phyloP scores from a whole-genome alignment of 106 monocot species.

The Acorus calamus region DNA sequence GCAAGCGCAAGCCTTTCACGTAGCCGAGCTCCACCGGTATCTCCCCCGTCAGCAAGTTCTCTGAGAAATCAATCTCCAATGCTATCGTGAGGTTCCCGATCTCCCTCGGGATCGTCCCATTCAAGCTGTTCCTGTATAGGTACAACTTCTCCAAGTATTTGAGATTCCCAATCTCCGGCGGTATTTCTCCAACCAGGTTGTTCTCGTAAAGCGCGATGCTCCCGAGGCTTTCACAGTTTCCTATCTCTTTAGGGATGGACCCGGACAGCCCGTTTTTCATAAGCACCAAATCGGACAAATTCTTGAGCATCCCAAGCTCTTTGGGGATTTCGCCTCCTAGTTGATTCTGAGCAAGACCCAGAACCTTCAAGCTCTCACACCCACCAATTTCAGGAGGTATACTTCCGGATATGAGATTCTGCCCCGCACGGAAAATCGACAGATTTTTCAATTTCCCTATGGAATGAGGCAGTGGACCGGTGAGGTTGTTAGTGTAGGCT shows the following conservation, averaged over 20 bases:
- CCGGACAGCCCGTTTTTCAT: constrained; percentile 66
- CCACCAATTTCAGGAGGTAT: constrained; percentile 64
- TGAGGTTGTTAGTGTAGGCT: constrained; percentile 72
- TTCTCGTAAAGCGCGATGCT: constrained; percentile 83
- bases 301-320: constrained; percentile 47
- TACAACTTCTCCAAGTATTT: constrained; percentile 44
- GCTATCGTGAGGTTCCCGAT: constrained; percentile 53
- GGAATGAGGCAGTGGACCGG: constrained; percentile 50
- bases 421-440: constrained; percentile 46
- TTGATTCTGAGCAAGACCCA: constrained; percentile 88
- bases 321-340: constrained; percentile 54
- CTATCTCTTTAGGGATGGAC: constrained; percentile 55
- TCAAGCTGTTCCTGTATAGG: constrained; percentile 81
- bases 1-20: constrained; percentile 41
- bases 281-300: constrained; percentile 54
- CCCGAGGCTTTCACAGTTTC: constrained; percentile 51
- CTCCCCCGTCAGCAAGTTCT: constrained; percentile 60
- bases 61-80: constrained; percentile 82
- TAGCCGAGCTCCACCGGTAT: constrained; percentile 61
- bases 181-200: constrained; percentile 60
- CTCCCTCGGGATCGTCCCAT: constrained; percentile 76
- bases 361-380: constrained; percentile 38
- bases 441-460: constrained; percentile 74
- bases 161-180: constrained; percentile 56
- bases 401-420: constrained; percentile 64